Base-by-base conservation (phyloP, 306 rosid genomes). In the Citrullus mucosospermus region DNA sequence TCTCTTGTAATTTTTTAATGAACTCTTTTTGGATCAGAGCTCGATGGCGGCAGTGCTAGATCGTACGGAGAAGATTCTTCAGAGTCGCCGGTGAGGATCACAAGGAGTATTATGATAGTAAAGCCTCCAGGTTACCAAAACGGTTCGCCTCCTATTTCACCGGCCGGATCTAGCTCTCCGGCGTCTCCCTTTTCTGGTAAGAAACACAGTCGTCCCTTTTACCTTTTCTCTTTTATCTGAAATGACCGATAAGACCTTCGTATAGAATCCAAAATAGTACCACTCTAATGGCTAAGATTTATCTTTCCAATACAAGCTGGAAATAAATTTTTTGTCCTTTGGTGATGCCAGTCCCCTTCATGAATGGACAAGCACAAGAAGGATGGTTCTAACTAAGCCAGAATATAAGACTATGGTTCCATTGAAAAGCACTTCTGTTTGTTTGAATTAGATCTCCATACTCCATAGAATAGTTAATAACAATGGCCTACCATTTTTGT, bases 31-130 rank as follows among this genome's bases (percentile, higher is more conserved):
- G 58, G 77, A 75, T 70, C 92, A 88, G 90, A 90, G 83, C 73
- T 84, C 0, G 90, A 82, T 34, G 86, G 79, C 12, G 92, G 91
- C 59, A 84, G 43, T 79, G 84, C 70, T 85, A 86, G 91, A 83
- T 78, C 93, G 32, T 86, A 73, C 86, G 84, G 90, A 22, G 93
- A 82, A 1, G 90, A 84, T 28, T 32, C 93, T 12, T 8, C 88
- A 18, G 90, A 81, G 81, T 88, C 83, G 77, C 58, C 79, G 73
- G 50, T 56, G 83, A 89, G 75, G 80, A 90, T 93, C 30, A 93
- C 98, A 5, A 90, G 96, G 77, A 90, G 96, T 82, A 93, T 93
- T 75, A 93, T 89, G 98, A 93, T 93, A 81, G 81, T 89, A 54
- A 93, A 80, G 51, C 96, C 98, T 20, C 91, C 93, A 0, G 96